These are phyloP conservation scores for Fomes fomentarius DNA, from an alignment of 1,284 basidiomycete genomes.

Conservation along the genomic window DNA sequence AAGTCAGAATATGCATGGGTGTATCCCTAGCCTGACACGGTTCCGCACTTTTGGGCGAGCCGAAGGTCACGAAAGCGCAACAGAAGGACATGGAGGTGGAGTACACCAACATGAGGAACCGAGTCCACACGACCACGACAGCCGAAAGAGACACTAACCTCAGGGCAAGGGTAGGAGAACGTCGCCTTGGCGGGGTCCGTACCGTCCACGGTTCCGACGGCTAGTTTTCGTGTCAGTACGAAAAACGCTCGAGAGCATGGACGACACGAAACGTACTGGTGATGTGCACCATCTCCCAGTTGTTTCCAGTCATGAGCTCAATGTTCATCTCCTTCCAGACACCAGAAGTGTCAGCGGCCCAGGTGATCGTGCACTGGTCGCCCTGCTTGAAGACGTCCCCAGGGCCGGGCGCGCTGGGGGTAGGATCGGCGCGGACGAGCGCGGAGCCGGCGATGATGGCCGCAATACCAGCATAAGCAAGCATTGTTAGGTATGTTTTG, in stretches of 20 bases:
- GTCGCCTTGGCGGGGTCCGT: conserved; percentile 44
- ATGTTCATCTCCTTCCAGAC: conserved; percentile 70
- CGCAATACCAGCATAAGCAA: conserved; percentile 43
- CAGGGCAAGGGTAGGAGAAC: conserved; percentile 68
- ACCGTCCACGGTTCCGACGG: conserved; percentile 64
- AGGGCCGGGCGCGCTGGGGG: conserved; percentile 49
- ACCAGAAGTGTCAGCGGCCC: conserved; percentile 59
- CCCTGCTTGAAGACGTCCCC: conserved; percentile 61
- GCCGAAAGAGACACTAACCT: conserved; percentile 40
- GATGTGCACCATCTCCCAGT: conserved; percentile 70
- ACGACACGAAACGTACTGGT: conserved; percentile 47
- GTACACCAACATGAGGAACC: not conserved
- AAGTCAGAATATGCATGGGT: too few species aligned
- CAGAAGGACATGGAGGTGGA: not conserved
- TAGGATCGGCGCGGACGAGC: conserved; percentile 46
- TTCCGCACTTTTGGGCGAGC: too few species aligned
- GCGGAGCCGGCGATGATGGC: conserved; percentile 44
- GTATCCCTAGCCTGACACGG: too few species aligned
- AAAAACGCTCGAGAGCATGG: not conserved
- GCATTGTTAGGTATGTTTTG: conserved; percentile 38
- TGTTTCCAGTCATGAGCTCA: conserved; percentile 81
- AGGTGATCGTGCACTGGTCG: conserved; percentile 52
- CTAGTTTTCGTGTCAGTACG: conserved; percentile 33
- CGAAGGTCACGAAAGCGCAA: too few species aligned
- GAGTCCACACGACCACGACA: not conserved